A percentile compares a stretch with the other conserved stretches of the same genome.
These are phyloP conservation scores for Xylaria nigripes DNA, from an alignment of 495 filamentous ascomycete genomes.

Conservation along the genomic window DNA sequence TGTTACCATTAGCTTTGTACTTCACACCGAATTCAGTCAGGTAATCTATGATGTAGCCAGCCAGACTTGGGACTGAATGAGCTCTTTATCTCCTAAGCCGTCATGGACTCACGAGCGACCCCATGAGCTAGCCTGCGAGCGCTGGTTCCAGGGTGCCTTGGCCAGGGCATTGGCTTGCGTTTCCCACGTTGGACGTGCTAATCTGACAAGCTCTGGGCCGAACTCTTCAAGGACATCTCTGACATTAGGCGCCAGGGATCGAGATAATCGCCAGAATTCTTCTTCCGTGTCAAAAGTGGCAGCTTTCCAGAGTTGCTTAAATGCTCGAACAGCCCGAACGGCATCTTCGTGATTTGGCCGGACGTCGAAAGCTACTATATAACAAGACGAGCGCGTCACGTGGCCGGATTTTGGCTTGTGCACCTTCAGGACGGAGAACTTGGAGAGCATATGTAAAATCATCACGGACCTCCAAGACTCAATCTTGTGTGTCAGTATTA, in stretches of 20 bases:
- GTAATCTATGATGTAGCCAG: too few relatives aligned
- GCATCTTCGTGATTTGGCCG: conserved; percentile 28
- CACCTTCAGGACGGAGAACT: conserved; percentile 37
- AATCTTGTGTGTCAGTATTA: conserved; percentile 45
- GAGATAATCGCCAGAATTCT: conserved; percentile 14
- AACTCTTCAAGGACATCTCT: conserved; percentile 34
- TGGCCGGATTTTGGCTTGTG: conserved; percentile 43
- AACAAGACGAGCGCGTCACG: conserved; percentile 44
- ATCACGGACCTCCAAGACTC: conserved; percentile 35
- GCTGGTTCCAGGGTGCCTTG: conserved; percentile 23
- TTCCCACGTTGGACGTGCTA: conserved; percentile 33
- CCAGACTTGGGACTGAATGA: too few relatives aligned
- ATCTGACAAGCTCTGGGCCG: conserved; percentile 28
- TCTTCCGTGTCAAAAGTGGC: conserved; percentile 40
- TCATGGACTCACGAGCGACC: too few relatives aligned
- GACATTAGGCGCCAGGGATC: conserved; percentile 13
- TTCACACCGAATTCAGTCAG: too few relatives aligned
- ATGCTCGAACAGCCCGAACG: conserved; percentile 27
- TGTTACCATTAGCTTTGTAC: too few relatives aligned
- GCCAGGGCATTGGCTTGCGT: conserved; percentile 36
- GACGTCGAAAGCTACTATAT: conserved; percentile 46
- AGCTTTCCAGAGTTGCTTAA: conserved; percentile 38
- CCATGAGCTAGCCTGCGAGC: background rate
- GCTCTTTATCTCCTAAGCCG: too few relatives aligned
- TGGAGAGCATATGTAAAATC: conserved; percentile 34